phyloP scores from a whole-genome alignment of 2,329 filamentous ascomycete genomes.

The Penicillium olsonii region DNA sequence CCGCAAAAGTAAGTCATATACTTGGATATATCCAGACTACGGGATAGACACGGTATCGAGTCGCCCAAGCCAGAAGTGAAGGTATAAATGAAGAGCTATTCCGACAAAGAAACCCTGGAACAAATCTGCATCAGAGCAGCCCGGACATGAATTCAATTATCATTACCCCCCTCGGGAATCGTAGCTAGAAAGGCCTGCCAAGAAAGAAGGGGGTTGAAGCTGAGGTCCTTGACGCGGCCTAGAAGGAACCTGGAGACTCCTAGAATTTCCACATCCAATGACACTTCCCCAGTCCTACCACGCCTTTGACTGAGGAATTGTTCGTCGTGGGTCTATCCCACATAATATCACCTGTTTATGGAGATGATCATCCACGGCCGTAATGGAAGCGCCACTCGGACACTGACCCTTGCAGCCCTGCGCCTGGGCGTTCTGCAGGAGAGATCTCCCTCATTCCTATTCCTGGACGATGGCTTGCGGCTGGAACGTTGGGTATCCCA shows the following conservation, averaged over 20 bases:
- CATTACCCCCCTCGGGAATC: neutral
- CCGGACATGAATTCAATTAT: neutral
- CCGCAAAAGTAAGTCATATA: neutral
- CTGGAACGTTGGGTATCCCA: neutral
- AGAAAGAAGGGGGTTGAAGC: slow-evolving; percentile 6
- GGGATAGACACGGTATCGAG: neutral
- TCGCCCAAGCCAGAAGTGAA: neutral
- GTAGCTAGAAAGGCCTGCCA: slow-evolving; percentile 7
- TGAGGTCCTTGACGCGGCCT: slow-evolving; percentile 1
- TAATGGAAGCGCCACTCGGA: neutral
- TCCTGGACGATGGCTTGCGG: neutral
- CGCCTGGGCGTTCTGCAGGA: slow-evolving; percentile 5
- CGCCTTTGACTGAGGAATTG: neutral
- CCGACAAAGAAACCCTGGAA: neutral
- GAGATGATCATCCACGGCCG: neutral
- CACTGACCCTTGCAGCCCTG: slow-evolving; percentile 2
- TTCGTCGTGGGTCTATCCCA: neutral
- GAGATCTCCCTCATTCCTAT: neutral
- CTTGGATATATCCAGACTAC: neutral
- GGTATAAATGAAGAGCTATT: neutral
- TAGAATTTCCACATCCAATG: neutral
- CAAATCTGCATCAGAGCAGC: neutral
- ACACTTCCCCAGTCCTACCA: neutral
- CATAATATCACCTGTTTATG: neutral
- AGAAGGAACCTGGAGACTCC: slow-evolving; percentile 2